Evolutionary conservation across 768 basidiomycete species (phyloP), one percentile per base, ranked within the genome.

Genomic region (Boletus fagicola): DNA sequence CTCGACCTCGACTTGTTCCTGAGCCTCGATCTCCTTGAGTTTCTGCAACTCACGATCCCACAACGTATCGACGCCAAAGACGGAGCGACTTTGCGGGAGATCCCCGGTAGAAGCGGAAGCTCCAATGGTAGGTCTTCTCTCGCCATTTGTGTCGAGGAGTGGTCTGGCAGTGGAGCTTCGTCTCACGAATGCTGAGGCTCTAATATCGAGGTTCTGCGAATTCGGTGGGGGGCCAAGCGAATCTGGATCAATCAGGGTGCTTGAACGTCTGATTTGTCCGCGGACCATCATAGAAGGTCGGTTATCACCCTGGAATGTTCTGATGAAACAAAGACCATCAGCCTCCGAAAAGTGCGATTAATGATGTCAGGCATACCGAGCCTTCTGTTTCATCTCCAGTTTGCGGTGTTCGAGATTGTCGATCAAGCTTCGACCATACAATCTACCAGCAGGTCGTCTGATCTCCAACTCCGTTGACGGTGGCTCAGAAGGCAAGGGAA

Each of bases 261-360:
- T 85, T 13, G 82, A 70, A 20, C 82, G 84, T 55, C 78, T 73
- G 36, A 77, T 70, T 43, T 75, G 72, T 38, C 77, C 76, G 59
- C 94, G 83, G 35, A 86, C 83, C 93, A 96, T 95, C 94, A 96
- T 96, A 5, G 92, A 89, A 11, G 94, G 92, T 56, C 94, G 79
- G 61, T 88, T 81, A 66, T 97, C 94, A 15, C 94, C 94, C 53
- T 77, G 84, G 71, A 97, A 97, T 15, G 91, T 87, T 96, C 22
- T 39, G 28, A 53, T 35, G 36, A 47, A 50, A 46, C 28, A 49
- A 57, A 38, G 48, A 35, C 54, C 24, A 38, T 70, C 11, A 60
- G 50, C 26, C 28, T 49, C 24, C 26, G 24, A 49, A 44, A 40
- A 36, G 28, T 12, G 47, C 28, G n/a, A 53, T 59, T 18, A 44